phyloP scores from a whole-genome alignment of 768 basidiomycete species.

The Tremella fuciformis region DNA sequence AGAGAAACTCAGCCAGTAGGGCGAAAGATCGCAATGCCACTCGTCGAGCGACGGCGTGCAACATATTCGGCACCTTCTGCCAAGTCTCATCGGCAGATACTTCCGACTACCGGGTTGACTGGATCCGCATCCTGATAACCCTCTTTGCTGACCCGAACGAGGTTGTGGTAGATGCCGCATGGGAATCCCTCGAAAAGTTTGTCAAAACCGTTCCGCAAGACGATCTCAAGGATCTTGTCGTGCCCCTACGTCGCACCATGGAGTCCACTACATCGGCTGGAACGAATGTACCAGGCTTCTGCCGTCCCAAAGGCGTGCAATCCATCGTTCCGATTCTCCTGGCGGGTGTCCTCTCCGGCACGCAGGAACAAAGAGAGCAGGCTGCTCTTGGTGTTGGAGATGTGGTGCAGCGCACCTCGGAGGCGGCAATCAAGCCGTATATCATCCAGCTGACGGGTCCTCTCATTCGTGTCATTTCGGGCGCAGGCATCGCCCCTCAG shows the following conservation, averaged over 20 bases:
- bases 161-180: slow-evolving; percentile 68
- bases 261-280: slow-evolving; percentile 80
- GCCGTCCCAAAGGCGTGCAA: slow-evolving; percentile 69
- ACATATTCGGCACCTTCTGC: slow-evolving; percentile 77
- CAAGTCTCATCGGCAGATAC: slow-evolving; percentile 76
- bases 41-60: slow-evolving; percentile 74
- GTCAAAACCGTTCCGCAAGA: slow-evolving; percentile 89
- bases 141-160: slow-evolving; percentile 67
- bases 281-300: slow-evolving; percentile 77
- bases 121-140: slow-evolving; percentile 84
- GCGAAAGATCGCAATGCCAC: slow-evolving; percentile 69
- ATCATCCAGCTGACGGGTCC: slow-evolving; percentile 94
- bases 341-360: slow-evolving; percentile 88
- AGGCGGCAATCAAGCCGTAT: slow-evolving; percentile 83
- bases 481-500: slow-evolving; percentile 72
- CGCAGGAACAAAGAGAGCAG: slow-evolving; percentile 82
- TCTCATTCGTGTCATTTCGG: slow-evolving; percentile 87
- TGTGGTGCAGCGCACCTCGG: slow-evolving; percentile 82
- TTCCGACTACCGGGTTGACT: slow-evolving; percentile 83
- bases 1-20: slow-evolving; percentile 55
- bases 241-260: slow-evolving; percentile 81
- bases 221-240: slow-evolving; percentile 83
- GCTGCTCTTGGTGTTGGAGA: slow-evolving; percentile 97
- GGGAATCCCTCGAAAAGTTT: slow-evolving; percentile 77
- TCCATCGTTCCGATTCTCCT: slow-evolving; percentile 83